A percentile compares a stretch with the other conserved stretches of the same genome.
These are phyloP conservation scores for Yamadazyma diospyri DNA, from an alignment of 1,139 yeast species.

Conservation along the genomic window DNA sequence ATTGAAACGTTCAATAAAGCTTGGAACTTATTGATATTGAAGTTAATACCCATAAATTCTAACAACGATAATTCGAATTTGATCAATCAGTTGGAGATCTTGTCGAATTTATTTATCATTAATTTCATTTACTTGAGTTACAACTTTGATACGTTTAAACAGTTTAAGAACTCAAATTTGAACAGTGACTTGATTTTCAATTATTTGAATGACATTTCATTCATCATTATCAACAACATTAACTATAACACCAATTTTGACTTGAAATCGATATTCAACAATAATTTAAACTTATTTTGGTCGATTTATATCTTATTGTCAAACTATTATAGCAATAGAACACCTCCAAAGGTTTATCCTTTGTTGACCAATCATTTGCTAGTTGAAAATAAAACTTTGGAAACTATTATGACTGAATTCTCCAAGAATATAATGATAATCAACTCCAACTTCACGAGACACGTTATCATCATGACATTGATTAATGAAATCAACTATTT, in stretches of 20 bases:
- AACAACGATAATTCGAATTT: conserved; percentile 1
- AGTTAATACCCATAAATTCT: conserved; percentile 39
- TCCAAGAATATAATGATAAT: conserved; percentile 23
- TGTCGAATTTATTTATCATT: conserved; percentile 30
- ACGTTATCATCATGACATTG: conserved; percentile 35
- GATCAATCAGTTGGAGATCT: conserved; percentile 16
- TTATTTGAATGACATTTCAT: conserved; percentile 45
- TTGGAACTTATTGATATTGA: conserved; percentile 44
- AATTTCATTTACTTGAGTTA: conserved; percentile 29
- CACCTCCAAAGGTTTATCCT: conserved; percentile 37
- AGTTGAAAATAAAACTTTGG: conserved; percentile 13
- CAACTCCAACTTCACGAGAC: conserved; percentile 26
- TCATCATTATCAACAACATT: conserved; percentile 28
- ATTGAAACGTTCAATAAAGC: conserved; percentile 35
- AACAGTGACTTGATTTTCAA: conserved; percentile 35
- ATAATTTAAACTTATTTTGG: conserved; percentile 36
- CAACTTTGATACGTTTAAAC: conserved; percentile 16
- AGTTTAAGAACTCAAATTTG: conserved; percentile 7
- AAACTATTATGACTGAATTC: conserved; percentile 23
- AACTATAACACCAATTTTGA: conserved; percentile 7
- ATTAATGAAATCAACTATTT: conserved; percentile 42
- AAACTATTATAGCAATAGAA: conserved; percentile 31
- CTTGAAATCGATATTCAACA: conserved; percentile 5
- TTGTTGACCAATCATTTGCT: conserved; percentile 24
- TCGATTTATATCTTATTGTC: conserved; percentile 41